These are phyloP conservation scores for Candida endomychidarum DNA, from an alignment of 805 yeast species.

Conservation along the genomic window DNA sequence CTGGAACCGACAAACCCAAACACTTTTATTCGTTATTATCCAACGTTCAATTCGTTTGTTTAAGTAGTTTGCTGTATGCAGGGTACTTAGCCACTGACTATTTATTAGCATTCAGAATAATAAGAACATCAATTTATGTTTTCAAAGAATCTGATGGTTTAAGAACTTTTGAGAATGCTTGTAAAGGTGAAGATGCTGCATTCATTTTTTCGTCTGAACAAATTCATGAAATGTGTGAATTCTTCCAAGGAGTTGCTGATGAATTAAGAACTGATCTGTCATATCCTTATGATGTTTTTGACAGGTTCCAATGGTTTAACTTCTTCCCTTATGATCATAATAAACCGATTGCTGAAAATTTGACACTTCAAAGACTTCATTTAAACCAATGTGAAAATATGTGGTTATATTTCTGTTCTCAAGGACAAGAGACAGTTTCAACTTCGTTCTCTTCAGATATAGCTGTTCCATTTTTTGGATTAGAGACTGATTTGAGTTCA, in stretches of 20 bases:
- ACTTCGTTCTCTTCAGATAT: constrained; percentile 11
- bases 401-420: constrained; percentile 10
- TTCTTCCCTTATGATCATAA: constrained; percentile 11
- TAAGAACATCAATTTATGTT: constrained; percentile 9
- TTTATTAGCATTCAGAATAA: constrained; percentile 12
- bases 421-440: constrained; percentile 11
- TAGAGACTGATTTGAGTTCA: constrained; percentile 2
- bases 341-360: constrained; percentile 10
- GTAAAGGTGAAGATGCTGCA: constrained; percentile 7
- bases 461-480: not conserved
- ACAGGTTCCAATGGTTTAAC: constrained; percentile 13
- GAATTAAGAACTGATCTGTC: not conserved
- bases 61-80: constrained; percentile 1
- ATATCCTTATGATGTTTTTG: not conserved
- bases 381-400: constrained; percentile 12
- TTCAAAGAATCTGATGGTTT: constrained; percentile 7
- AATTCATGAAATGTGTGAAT: constrained; percentile 12
- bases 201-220: constrained; percentile 12
- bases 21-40: constrained; percentile 11
- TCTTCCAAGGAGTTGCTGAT: constrained; percentile 1
- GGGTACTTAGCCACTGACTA: constrained; percentile 9
- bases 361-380: constrained; percentile 13
- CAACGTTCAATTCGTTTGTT: constrained; percentile 7
- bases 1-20: constrained; percentile 11
- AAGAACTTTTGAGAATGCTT: constrained; percentile 9